Evolutionary conservation across 192 early-diverging fungal species (phyloP).

Genomic region (Coemansia sp.): DNA sequence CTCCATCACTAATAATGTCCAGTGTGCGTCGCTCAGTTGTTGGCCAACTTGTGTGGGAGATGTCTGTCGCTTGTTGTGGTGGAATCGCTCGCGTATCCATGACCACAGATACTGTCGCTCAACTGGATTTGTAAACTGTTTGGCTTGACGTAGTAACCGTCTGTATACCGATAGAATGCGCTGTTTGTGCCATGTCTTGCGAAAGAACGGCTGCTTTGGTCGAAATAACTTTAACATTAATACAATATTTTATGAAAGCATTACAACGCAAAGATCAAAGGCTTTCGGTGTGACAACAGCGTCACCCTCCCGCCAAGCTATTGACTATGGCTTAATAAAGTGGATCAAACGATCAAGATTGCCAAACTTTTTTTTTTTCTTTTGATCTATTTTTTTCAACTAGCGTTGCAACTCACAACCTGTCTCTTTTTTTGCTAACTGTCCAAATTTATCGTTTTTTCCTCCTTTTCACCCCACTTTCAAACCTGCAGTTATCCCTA

Average conservation of each 20-base stretch:
- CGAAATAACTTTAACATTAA: constrained; percentile 32
- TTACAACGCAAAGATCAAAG: no score
- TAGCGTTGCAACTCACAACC: background rate
- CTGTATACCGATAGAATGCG: constrained; percentile 30
- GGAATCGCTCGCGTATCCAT: constrained; percentile 58
- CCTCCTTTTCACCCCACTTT: background rate
- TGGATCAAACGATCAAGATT: constrained; percentile 7
- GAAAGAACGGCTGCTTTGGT: constrained; percentile 43
- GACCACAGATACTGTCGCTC: constrained; percentile 49
- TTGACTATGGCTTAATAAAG: background rate
- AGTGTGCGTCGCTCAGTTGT: constrained; percentile 35
- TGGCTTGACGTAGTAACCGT: constrained; percentile 27
- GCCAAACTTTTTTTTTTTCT: background rate
- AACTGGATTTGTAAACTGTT: constrained; percentile 39
- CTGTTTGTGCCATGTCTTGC: constrained; percentile 20
- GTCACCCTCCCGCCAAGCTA: background rate
- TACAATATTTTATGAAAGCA: background rate
- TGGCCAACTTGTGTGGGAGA: constrained; percentile 25
- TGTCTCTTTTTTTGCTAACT: background rate
- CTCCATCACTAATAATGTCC: constrained; percentile 22
- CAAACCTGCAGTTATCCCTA: background rate
- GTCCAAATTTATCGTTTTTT: background rate
- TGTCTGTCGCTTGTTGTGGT: constrained; percentile 42
- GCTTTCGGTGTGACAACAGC: background rate
- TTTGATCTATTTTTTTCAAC: background rate